These are phyloP conservation scores for Conringia planisiliqua DNA, from an alignment of 345 rosid species.

Conservation along the genomic window DNA sequence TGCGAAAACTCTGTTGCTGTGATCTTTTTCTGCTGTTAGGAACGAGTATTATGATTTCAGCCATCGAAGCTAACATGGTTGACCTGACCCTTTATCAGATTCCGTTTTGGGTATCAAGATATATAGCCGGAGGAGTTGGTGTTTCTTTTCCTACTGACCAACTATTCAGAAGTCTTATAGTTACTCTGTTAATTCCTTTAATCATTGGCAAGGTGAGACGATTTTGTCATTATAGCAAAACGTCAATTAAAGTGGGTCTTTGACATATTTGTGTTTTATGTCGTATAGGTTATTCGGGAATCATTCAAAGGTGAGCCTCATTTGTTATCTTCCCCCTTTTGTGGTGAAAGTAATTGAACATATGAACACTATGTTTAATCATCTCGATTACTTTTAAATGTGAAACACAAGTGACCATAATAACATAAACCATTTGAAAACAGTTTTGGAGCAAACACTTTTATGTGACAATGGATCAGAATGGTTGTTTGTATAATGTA, in stretches of 20 bases:
- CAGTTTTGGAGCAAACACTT: background rate
- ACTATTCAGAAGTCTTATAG: constrained; percentile 71
- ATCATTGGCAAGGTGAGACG: constrained; percentile 77
- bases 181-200: constrained; percentile 69
- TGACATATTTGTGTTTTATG: constrained; percentile 4
- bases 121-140: constrained; percentile 83
- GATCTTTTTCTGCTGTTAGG: background rate
- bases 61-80: constrained; percentile 11
- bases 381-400: background rate
- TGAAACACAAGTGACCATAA: background rate
- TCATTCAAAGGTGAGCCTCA: constrained; percentile 62
- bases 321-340: background rate
- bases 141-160: constrained; percentile 73
- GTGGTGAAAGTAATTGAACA: background rate
- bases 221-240: background rate
- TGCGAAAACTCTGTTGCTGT: background rate
- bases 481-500: background rate
- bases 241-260: background rate
- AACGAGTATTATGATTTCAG: background rate
- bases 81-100: constrained; percentile 44
- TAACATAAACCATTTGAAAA: background rate
- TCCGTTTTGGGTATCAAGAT: constrained; percentile 82
- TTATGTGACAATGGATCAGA: background rate
- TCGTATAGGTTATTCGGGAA: constrained; percentile 74
- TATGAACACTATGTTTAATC: background rate